Evolutionary conservation across 108 stramenopile genomes (phyloP), one percentile per base, ranked within the genome.

Genomic region (Pseudonitzschia multistriata): DNA sequence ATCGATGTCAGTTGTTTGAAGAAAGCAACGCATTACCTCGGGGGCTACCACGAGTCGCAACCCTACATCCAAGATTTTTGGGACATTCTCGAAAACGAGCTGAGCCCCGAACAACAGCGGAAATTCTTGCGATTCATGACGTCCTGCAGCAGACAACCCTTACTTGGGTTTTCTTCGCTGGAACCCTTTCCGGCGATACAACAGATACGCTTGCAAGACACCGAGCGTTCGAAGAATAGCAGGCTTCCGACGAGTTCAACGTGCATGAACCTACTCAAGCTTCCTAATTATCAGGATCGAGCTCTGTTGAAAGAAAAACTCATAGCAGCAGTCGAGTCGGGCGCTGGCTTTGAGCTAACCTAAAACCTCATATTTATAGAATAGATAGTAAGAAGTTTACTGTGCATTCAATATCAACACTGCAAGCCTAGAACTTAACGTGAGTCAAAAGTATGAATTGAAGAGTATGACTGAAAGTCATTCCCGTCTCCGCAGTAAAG

Each of bases 221-320:
- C 70, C 40, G 82, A 93, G 60, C 67, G 63, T 24, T 83, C 81
- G n/a, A 83, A 85, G 66, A 83, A 84, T 30, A 76, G 79, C 27
- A 76, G 87, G n/a, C 83, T 98, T 0, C 97, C 98, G 11, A 95
- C 96, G 1, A 80, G 85, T 45, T 79, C 89, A 8, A 98, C 99
- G 11, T 99, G 99, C 68, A 97, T 98, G 93, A 98, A 99, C 72
- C 77, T 98, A 53, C 80, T 99, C 47, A 99, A 99, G 76, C 83
- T 99, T 3, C 99, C 99, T 11, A 91, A 95, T 61, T 99, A 99
- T 70, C 60, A 78, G 27, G 75, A 50, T 63, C 90, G 92, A 65
- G 81, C 81, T 25, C 83, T 95, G 62, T 72, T 99, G 64, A 70
- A 83, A 54, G 80, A 93, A 53, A 99, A 99, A 74, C 78, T 99